Evolutionary conservation across 805 yeast genomes (phyloP).

Genomic region (Candida verbasci): DNA sequence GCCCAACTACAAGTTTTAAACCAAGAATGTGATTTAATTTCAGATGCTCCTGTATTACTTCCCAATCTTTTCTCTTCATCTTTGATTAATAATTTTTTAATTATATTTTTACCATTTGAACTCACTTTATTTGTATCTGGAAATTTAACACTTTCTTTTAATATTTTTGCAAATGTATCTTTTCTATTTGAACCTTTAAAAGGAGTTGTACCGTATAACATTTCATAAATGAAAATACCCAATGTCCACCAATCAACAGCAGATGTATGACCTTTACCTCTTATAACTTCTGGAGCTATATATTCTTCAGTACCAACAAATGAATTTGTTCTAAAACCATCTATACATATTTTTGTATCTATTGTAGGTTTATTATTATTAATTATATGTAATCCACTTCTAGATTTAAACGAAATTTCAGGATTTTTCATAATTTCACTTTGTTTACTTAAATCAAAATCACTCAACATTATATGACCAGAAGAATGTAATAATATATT

Average conservation of each 20-base stretch:
- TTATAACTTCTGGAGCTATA: conserved; percentile 96
- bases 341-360: conserved; percentile 93
- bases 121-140: conserved; percentile 50
- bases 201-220: conserved; percentile 95
- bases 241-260: conserved; percentile 99
- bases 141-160: conserved; percentile 80
- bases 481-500: conserved; percentile 91
- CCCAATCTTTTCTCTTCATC: conserved; percentile 89
- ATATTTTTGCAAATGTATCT: conserved; percentile 81
- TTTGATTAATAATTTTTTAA: conserved; percentile 77
- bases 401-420: conserved; percentile 43
- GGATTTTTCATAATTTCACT: conserved; percentile 76
- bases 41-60: conserved; percentile 91
- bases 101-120: conserved; percentile 71
- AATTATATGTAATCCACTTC: conserved; percentile 8
- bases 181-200: conserved; percentile 89
- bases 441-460: conserved; percentile 92
- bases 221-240: conserved; percentile 88
- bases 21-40: conserved; percentile 84
- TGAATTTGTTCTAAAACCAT: conserved; percentile 94
- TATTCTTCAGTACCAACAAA: conserved; percentile 99
- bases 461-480: conserved; percentile 97
- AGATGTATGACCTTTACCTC: conserved; percentile 95
- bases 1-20: conserved; percentile 97
- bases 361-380: conserved; percentile 47